Evolutionary conservation across 768 basidiomycete genomes (phyloP).

Genomic region (Pleurotus citrinopileatus): DNA sequence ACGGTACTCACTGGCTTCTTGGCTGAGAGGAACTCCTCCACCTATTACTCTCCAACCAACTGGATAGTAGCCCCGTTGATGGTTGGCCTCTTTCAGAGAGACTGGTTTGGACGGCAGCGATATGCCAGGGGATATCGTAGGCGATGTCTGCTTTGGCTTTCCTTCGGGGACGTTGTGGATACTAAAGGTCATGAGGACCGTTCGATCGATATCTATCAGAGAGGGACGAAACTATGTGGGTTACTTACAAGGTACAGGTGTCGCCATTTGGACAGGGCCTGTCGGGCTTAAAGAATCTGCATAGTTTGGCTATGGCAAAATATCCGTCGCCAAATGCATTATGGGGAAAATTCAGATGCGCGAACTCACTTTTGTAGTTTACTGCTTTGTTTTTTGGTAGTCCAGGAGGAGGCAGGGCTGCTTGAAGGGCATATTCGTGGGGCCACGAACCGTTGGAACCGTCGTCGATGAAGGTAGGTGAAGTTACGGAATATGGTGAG

Average conservation of each 20-base stretch:
- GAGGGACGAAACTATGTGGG: background rate
- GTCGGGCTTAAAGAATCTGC: slow-evolving; percentile 48
- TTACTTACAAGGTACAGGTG: slow-evolving; percentile 57
- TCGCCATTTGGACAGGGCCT: slow-evolving; percentile 51
- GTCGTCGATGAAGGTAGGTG: background rate
- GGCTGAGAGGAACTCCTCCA: slow-evolving; percentile 68
- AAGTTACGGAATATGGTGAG: background rate
- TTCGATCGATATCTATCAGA: background rate
- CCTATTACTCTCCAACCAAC: slow-evolving; percentile 77
- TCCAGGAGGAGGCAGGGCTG: background rate
- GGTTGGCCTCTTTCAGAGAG: slow-evolving; percentile 30
- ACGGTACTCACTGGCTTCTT: background rate
- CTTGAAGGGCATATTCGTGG: background rate
- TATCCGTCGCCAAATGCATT: background rate
- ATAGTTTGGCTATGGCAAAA: slow-evolving; percentile 53
- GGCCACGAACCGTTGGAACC: background rate
- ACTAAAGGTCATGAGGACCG: slow-evolving; percentile 27
- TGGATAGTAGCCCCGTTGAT: slow-evolving; percentile 54
- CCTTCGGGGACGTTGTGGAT: slow-evolving; percentile 37
- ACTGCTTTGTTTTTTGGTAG: slow-evolving; percentile 15
- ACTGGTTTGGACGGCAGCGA: slow-evolving; percentile 18
- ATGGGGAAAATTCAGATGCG: background rate
- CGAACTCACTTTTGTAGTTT: slow-evolving; percentile 42
- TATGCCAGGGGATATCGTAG: background rate
- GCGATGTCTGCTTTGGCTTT: background rate